These are phyloP conservation scores for Ganoderma resinaceum DNA, from an alignment of 1,284 basidiomycete genomes.

Conservation along the genomic window DNA sequence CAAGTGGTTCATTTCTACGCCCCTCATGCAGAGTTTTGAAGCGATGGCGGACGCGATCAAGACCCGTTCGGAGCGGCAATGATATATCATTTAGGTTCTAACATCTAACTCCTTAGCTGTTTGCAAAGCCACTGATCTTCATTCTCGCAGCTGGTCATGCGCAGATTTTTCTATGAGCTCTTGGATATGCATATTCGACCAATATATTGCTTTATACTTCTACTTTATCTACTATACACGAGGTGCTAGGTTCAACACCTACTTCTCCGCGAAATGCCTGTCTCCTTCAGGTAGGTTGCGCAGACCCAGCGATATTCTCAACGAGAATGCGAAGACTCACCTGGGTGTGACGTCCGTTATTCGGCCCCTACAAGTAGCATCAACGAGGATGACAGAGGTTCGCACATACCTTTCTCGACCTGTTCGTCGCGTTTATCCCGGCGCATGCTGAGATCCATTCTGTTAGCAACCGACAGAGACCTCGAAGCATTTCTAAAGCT, in stretches of 20 bases:
- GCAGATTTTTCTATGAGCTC: background rate
- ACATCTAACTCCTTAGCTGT: background rate
- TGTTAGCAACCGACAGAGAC: background rate
- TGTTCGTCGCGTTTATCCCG: background rate
- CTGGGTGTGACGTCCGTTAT: background rate
- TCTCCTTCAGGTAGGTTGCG: background rate
- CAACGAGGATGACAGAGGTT: background rate
- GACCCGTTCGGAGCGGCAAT: constrained; percentile 50
- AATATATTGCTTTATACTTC: background rate
- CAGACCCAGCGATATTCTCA: background rate
- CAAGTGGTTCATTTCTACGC: constrained; percentile 49
- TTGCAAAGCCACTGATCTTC: background rate
- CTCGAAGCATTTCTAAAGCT: background rate
- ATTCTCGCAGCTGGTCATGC: background rate
- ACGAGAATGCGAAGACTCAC: background rate
- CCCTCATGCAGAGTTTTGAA: constrained; percentile 54
- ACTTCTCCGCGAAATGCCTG: background rate
- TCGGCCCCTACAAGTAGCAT: background rate
- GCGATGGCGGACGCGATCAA: constrained; percentile 69
- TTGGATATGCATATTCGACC: background rate
- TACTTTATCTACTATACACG: background rate
- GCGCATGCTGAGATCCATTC: background rate
- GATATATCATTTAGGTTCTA: background rate
- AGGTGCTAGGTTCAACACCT: background rate
- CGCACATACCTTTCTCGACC: background rate